Conservation (phyloP, 805 yeast genomes). For the Suhomyces sp. region DNA sequence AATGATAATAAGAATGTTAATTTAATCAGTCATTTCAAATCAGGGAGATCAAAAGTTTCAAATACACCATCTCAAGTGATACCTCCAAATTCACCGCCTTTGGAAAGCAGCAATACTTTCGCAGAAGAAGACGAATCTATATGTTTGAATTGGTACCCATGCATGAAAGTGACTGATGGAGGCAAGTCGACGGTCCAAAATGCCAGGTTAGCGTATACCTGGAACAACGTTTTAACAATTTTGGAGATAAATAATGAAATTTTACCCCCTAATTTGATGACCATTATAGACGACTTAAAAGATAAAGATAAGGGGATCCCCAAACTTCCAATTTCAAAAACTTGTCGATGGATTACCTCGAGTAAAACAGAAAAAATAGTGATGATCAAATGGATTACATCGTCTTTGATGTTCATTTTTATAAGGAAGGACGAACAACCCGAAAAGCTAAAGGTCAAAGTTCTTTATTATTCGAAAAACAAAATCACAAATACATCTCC, state of each 20-base stretch:
- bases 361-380: slow-evolving; percentile 30
- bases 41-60: slow-evolving; percentile 44
- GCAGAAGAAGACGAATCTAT: slow-evolving; percentile 32
- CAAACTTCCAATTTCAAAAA: slow-evolving; percentile 22
- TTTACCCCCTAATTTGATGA: slow-evolving; percentile 28
- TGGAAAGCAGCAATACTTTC: neutral
- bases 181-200: slow-evolving; percentile 19
- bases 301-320: slow-evolving; percentile 40
- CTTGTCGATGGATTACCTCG: slow-evolving; percentile 23
- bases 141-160: slow-evolving; percentile 58
- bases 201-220: slow-evolving; percentile 62
- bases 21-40: slow-evolving; percentile 51
- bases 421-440: slow-evolving; percentile 8
- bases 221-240: slow-evolving; percentile 61
- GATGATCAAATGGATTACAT: slow-evolving; percentile 54
- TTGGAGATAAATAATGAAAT: slow-evolving; percentile 47
- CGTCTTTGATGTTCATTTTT: slow-evolving; percentile 26
- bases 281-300: slow-evolving; percentile 28
- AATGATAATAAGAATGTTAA: slow-evolving; percentile 25
- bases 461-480: neutral
- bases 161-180: slow-evolving; percentile 28
- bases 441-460: neutral
- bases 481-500: too few relatives aligned
- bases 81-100: neutral
- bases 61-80: too few relatives aligned